Percentiles rank a stretch among this genome's conserved stretches.
Conservation (phyloP, 768 basidiomycete species). For the Holtermannia corniformis region DNA sequence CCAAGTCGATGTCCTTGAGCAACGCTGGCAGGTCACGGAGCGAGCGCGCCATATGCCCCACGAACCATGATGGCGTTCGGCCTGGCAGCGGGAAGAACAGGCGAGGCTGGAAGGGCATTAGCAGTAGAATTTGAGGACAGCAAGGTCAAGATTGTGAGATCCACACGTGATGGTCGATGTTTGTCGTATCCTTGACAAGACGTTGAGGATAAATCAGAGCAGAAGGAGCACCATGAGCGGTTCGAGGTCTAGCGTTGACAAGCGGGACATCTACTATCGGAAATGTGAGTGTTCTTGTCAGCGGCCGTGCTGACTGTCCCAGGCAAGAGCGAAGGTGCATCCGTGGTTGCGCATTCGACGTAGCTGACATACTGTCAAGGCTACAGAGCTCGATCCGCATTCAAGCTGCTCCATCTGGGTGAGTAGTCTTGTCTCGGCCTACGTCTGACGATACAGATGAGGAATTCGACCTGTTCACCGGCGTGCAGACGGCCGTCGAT, state of each 20-base stretch:
- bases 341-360: not conserved
- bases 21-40: conserved; percentile 63
- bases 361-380: conserved; percentile 11
- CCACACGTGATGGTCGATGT: not conserved
- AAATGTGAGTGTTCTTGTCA: conserved; percentile 16
- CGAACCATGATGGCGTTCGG: conserved; percentile 81
- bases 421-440: not conserved
- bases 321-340: conserved; percentile 16
- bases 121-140: too few species aligned
- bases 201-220: not conserved
- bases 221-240: conserved; percentile 23
- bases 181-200: not conserved
- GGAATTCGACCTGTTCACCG: conserved; percentile 38
- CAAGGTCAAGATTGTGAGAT: not conserved
- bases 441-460: conserved; percentile 18
- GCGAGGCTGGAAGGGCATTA: conserved; percentile 10
- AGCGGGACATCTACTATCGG: conserved; percentile 40
- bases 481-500: conserved; percentile 37
- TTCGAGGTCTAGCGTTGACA: conserved; percentile 36
- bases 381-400: conserved; percentile 39
- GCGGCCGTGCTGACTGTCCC: not conserved
- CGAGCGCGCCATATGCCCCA: conserved; percentile 90
- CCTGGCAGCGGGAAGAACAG: conserved; percentile 49
- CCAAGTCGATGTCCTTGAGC: conserved; percentile 59
- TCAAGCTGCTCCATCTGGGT: conserved; percentile 37